A percentile compares a stretch with the other conserved stretches of the same genome.
These are phyloP conservation scores for Podospora appendiculata DNA, from an alignment of 495 filamentous ascomycete species.

Conservation along the genomic window DNA sequence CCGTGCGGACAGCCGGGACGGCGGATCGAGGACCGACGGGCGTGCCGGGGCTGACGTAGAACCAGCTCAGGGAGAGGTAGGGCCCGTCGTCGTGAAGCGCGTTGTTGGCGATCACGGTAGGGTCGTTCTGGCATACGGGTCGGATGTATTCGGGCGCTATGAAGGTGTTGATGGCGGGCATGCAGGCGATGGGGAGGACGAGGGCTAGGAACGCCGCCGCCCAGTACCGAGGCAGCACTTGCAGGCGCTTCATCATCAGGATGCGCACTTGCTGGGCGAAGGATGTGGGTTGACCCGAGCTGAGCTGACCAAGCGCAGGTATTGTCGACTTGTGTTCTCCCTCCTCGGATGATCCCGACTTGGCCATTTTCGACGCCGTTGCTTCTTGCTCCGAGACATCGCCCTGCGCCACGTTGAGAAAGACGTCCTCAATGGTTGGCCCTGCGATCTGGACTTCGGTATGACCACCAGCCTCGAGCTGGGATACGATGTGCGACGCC, in stretches of 20 bases:
- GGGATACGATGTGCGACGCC: constrained; percentile 53
- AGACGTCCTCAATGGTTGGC: constrained; percentile 78
- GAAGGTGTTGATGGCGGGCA: constrained; percentile 12
- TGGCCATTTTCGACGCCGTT: not conserved
- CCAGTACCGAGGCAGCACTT: constrained; percentile 14
- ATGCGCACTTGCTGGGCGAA: constrained; percentile 10
- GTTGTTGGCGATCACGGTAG: not conserved
- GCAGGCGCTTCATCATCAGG: constrained; percentile 11
- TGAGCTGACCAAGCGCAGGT: constrained; percentile 4
- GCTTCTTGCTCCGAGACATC: constrained; percentile 13
- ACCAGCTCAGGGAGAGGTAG: not conserved
- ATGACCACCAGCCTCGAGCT: constrained; percentile 50
- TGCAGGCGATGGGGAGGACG: constrained; percentile 11
- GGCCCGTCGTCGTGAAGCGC: not conserved
- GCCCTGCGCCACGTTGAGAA: constrained; percentile 68
- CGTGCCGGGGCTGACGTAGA: not conserved
- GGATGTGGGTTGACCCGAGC: constrained; percentile 5
- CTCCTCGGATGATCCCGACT: constrained; percentile 1
- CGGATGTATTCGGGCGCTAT: not conserved
- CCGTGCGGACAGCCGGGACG: not conserved
- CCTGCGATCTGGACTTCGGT: constrained; percentile 64
- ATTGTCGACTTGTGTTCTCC: not conserved
- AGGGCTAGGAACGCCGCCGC: constrained; percentile 9
- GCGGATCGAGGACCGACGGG: constrained; percentile 1
- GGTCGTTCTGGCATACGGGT: not conserved